These are phyloP conservation scores for Diphasiastrum complanatum DNA, from an alignment of 83 land plant genomes.

Conservation along the genomic window DNA sequence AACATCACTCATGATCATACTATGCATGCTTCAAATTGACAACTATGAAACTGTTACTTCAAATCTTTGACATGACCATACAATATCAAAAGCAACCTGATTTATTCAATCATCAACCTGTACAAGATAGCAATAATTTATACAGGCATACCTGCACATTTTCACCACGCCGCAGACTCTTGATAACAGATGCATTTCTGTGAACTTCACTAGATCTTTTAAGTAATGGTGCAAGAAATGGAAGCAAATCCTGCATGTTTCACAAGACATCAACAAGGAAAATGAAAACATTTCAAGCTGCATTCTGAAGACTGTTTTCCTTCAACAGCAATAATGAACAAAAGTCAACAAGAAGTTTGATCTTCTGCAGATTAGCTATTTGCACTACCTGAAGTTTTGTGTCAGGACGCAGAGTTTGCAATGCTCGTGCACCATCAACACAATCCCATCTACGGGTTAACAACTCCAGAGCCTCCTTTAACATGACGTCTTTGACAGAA, in stretches of 20 bases:
- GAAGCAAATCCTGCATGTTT: slow-evolving; percentile 64
- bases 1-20: not conserved
- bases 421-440: slow-evolving; percentile 86
- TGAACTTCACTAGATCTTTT: slow-evolving; percentile 72
- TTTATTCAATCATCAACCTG: not conserved
- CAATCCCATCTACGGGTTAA: slow-evolving; percentile 84
- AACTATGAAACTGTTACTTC: no score
- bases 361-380: not conserved
- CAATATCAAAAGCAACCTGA: no score
- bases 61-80: no score
- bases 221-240: slow-evolving; percentile 79
- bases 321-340: not conserved
- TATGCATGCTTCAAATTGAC: not conserved
- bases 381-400: slow-evolving; percentile 73
- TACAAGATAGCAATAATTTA: not conserved
- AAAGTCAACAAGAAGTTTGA: not conserved
- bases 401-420: slow-evolving; percentile 67
- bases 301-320: not conserved
- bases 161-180: slow-evolving; percentile 68
- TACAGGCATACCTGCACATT: slow-evolving; percentile 70
- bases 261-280: not conserved
- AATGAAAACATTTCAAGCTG: not conserved
- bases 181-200: slow-evolving; percentile 73
- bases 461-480: slow-evolving; percentile 53
- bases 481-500: slow-evolving; percentile 31